A percentile compares a stretch with the other conserved stretches of the same genome.
phyloP scores from a whole-genome alignment of 208 protist genomes.

The Acanthamoeba healyi region DNA sequence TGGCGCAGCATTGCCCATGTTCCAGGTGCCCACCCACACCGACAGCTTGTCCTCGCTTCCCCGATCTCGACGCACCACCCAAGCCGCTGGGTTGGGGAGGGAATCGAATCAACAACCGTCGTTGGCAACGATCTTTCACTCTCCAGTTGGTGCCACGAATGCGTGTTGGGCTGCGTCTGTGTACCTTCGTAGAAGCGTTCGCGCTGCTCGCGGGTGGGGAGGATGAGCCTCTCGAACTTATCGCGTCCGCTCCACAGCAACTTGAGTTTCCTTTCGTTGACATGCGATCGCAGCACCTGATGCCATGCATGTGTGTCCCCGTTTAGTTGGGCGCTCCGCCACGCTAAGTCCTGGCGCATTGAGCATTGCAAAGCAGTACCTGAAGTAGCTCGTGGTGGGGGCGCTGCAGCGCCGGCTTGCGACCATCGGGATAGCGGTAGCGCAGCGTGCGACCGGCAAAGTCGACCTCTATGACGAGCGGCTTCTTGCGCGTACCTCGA shows the following conservation, averaged over 20 bases:
- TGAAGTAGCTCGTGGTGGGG: background rate
- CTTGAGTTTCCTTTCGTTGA: conserved; percentile 41
- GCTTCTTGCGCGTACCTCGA: background rate
- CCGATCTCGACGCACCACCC: background rate
- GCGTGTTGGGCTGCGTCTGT: no score
- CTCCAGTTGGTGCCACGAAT: no score
- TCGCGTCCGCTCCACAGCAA: conserved; percentile 52
- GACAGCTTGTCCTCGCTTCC: background rate
- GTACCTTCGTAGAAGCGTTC: conserved; percentile 68
- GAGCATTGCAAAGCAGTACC: background rate
- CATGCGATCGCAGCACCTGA: conserved; percentile 24
- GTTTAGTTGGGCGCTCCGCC: background rate
- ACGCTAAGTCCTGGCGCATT: background rate
- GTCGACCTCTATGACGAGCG: conserved; percentile 5
- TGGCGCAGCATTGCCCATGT: conserved; percentile 65
- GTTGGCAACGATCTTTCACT: no score
- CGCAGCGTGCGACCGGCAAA: background rate
- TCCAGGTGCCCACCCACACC: conserved; percentile 70
- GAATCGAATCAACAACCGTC: no score
- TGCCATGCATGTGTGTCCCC: background rate
- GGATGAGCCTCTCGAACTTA: conserved; percentile 17
- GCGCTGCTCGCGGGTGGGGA: background rate
- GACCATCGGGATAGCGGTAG: background rate
- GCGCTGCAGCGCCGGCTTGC: background rate
- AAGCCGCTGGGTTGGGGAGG: background rate